Evolutionary conservation across 2,329 filamentous ascomycete genomes (phyloP), one percentile per base, ranked within the genome.

Genomic region (Plenodomus biglobosus): DNA sequence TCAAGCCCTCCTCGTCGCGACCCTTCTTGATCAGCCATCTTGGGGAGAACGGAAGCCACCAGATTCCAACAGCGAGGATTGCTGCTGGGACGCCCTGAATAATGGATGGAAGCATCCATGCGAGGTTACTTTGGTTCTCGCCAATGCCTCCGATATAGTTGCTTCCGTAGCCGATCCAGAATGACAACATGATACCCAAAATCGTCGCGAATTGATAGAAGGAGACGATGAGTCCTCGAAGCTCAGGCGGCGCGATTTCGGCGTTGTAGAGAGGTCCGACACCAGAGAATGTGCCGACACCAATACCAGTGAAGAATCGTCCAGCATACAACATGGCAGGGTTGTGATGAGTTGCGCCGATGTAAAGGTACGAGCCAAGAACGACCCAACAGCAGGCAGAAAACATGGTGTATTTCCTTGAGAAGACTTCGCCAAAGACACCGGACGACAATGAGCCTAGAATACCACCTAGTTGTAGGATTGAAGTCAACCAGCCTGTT

Each of bases 381-480:
- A 62, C 50, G 42, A 66, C 76, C 76, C 77, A 78, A 37, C 66
- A 66, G 50, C 75, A 78, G 1, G 75, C 78, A 8, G 65, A 69
- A 51, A 80, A 78, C 74, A 80, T 80, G 48, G 78, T 79, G 53
- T 78, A 76, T 56, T 80, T 80, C 36, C 78, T 66, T 0, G 74
- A 77, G 46, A 80, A 76, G 17, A 80, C 64, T 47, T 80, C 78
- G 38, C 76, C 73, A 3, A 79, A 68, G 7, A 80, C 71, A 49
- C 78, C 78, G 1, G 77, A 72, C 0, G 73, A 66, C 2, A 80
- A 61, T 2, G 77, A 77, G 2, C 78, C 78, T 3, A 79, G 42
- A n/a, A 77, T 76, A 21, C 27, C 40, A n/a, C 32, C 40, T 10
- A 42, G 27, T n/a, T 80, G 77, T 0, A 80, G 68, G 16, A 79